Evolutionary conservation across 192 early-diverging fungal genomes (phyloP), one percentile per base, ranked within the genome.

Genomic region (Chytriomyces hyalinus): DNA sequence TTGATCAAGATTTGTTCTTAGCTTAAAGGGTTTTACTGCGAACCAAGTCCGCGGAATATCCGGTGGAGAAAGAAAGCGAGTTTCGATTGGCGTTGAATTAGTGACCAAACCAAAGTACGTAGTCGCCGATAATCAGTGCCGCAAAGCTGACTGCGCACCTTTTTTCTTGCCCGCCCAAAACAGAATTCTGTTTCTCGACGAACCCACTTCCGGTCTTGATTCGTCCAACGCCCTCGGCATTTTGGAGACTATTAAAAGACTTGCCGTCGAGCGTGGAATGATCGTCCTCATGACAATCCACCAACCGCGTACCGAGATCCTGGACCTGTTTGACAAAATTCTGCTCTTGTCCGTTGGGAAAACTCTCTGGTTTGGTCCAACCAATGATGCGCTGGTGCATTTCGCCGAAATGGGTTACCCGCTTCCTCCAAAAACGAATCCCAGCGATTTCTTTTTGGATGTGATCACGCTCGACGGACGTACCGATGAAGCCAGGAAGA

Each of bases 211-310:
- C 63, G 92, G 92, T 0, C 84, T 93, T 28, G 92, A 93, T 77
- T 84, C 87, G 68, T 85, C 87, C 62, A 87, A 87, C 67, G 87
- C 92, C 4, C 80, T 87, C 70, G 80, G 88, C 59, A 84, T 92
- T 3, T 81, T 90, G 45, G 84, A 90, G 76, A 84, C 85, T 43
- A 84, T 91, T 73, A 86, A 88, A 73, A 80, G 86, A 57, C 76
- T 91, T 46, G 86, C 90, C 17, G 68, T 76, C 8, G 81, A 84
- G 28, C 82, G 84, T 43, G 80, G 86, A 62, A 86, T 84, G 7
- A 88, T 91, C 6, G 90, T 93, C 5, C 76, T 94, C 24, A 89
- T 92, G 83, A 92, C 93, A 4, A 92, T 96, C 72, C 94, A 96
- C 75, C 93, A 94, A 80, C 94, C 94, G 43, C 43, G 73, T 6